Evolutionary conservation across 768 basidiomycete genomes (phyloP).

Genomic region (Psilocybe sp.): DNA sequence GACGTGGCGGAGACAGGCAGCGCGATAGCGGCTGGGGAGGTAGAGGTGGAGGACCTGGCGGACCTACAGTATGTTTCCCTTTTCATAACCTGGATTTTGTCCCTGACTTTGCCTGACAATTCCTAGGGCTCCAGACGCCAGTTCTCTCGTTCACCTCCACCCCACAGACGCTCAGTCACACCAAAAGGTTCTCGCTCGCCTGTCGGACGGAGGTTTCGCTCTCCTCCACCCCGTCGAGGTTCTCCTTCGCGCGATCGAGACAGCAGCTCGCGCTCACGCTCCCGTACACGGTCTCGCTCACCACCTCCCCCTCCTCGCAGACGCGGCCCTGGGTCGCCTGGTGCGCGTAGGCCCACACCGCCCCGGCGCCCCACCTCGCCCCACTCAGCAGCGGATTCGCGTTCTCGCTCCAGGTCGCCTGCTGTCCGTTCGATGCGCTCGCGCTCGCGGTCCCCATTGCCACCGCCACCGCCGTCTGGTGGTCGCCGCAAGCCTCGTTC

Average conservation of each 20-base stretch:
- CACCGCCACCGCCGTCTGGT: not conserved
- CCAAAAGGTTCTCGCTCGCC: constrained; percentile 35
- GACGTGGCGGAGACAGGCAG: constrained; percentile 33
- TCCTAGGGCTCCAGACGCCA: constrained; percentile 38
- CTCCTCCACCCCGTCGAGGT: constrained; percentile 31
- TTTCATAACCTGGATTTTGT: not conserved
- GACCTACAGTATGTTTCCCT: constrained; percentile 15
- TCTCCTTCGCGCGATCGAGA: constrained; percentile 20
- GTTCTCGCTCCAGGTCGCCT: too few relatives aligned
- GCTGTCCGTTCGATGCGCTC: constrained; percentile 13
- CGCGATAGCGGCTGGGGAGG: constrained; percentile 70
- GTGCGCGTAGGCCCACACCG: constrained; percentile 28
- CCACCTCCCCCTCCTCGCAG: constrained; percentile 28
- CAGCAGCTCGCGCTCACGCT: constrained; percentile 22
- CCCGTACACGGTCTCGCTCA: constrained; percentile 31
- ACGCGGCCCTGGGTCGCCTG: constrained; percentile 2
- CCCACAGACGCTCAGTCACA: constrained; percentile 39
- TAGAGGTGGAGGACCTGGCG: constrained; percentile 52
- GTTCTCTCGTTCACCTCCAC: constrained; percentile 46
- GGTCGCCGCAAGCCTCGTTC: constrained; percentile 36
- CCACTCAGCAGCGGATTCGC: too few relatives aligned
- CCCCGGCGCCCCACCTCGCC: constrained; percentile 37
- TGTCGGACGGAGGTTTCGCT: constrained; percentile 16
- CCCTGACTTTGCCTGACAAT: not conserved
- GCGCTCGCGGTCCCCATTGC: constrained; percentile 33